These are phyloP conservation scores for Pseudogymnoascus sp. DNA, from an alignment of 2,329 filamentous ascomycete species.

Conservation along the genomic window DNA sequence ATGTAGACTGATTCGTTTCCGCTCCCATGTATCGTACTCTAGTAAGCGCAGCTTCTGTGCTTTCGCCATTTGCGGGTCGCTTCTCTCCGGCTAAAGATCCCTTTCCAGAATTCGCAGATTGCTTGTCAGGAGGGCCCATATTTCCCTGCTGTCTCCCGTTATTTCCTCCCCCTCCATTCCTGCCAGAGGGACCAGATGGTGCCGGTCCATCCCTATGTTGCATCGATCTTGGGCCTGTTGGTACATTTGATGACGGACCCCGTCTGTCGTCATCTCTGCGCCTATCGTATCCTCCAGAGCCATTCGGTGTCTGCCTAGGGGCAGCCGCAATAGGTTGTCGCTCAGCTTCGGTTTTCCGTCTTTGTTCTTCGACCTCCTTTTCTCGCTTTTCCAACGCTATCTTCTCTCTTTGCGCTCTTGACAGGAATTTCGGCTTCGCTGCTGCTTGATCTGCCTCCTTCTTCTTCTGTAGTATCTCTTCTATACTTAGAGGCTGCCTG, in stretches of 20 bases:
- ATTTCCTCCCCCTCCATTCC: slow-evolving; percentile 18
- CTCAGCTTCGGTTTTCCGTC: slow-evolving; percentile 37
- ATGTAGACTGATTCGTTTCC: slow-evolving; percentile 77
- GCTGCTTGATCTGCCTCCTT: slow-evolving; percentile 77
- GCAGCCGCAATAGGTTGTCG: slow-evolving; percentile 15
- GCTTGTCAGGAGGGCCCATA: slow-evolving; percentile 26
- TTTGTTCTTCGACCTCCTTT: slow-evolving; percentile 62
- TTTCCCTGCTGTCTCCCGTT: slow-evolving; percentile 19
- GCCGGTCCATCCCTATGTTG: slow-evolving; percentile 36
- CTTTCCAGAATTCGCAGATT: slow-evolving; percentile 22
- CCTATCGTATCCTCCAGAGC: slow-evolving; percentile 19
- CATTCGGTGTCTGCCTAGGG: slow-evolving; percentile 17
- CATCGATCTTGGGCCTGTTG: slow-evolving; percentile 68
- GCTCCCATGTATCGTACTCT: slow-evolving; percentile 85
- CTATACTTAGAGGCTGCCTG: slow-evolving; percentile 63
- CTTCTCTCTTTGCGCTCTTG: slow-evolving; percentile 73
- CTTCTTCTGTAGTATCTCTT: slow-evolving; percentile 79
- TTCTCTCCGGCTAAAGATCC: slow-evolving; percentile 31
- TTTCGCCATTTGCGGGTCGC: slow-evolving; percentile 38
- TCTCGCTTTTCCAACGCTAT: slow-evolving; percentile 70
- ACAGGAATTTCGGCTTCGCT: slow-evolving; percentile 80
- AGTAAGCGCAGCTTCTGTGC: slow-evolving; percentile 66
- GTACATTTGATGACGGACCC: slow-evolving; percentile 36
- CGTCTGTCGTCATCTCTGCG: slow-evolving; percentile 23
- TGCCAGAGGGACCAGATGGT: slow-evolving; percentile 45